Percentiles rank a stretch among this genome's conserved stretches.
phyloP scores from a whole-genome alignment of 2,329 filamentous ascomycete genomes.

The Juglanconis oblonga region DNA sequence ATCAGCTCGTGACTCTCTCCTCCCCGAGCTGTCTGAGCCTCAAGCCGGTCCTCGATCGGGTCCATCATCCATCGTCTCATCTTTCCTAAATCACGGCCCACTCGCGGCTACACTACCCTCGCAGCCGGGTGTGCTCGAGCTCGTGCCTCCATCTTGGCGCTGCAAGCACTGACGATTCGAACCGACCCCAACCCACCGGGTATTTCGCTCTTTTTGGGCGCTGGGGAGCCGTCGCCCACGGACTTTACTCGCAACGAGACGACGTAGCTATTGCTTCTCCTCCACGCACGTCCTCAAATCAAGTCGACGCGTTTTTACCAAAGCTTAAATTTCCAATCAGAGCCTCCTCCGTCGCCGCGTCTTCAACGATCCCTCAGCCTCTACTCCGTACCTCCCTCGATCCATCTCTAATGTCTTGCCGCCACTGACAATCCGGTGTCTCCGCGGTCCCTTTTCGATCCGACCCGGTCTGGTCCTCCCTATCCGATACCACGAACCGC shows the following conservation, averaged over 20 bases:
- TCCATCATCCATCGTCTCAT: background rate
- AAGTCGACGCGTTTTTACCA: background rate
- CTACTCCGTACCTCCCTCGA: background rate
- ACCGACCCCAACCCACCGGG: slow-evolving; percentile 2
- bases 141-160: slow-evolving; percentile 10
- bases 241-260: background rate
- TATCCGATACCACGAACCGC: background rate
- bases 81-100: slow-evolving; percentile 14
- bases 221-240: background rate
- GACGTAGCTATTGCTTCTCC: background rate
- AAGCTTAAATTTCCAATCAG: background rate
- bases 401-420: slow-evolving; percentile 17
- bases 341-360: background rate
- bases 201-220: background rate
- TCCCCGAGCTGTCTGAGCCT: background rate
- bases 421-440: slow-evolving; percentile 14
- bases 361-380: slow-evolving; percentile 3
- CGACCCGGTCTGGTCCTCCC: background rate
- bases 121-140: slow-evolving; percentile 5
- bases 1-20: background rate
- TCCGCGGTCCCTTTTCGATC: slow-evolving; percentile 12
- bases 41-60: background rate
- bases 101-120: slow-evolving; percentile 13
- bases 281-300: background rate
- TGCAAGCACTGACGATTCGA: slow-evolving; percentile 5